Evolutionary conservation across 306 rosid genomes (phyloP).

Genomic region (Luffa acutangula): DNA sequence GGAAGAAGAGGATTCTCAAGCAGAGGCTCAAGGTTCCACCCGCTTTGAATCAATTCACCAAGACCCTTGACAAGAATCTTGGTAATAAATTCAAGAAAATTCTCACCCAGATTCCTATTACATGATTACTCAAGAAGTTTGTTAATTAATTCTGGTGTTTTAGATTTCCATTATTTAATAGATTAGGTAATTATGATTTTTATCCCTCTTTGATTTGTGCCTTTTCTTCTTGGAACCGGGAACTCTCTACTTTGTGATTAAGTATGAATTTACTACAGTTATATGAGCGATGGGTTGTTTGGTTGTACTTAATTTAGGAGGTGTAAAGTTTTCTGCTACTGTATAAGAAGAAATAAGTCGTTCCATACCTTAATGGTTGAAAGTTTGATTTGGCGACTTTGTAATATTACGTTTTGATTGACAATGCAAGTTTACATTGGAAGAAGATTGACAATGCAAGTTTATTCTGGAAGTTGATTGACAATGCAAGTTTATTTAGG

Average conservation of each 20-base stretch:
- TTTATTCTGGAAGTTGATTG: not conserved
- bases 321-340: not conserved
- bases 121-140: not conserved
- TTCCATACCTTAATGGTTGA: not conserved
- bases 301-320: not conserved
- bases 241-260: not conserved
- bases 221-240: not conserved
- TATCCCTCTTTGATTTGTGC: not conserved
- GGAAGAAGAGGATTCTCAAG: constrained; percentile 56
- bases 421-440: not conserved
- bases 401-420: not conserved
- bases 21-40: constrained; percentile 72
- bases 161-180: not conserved
- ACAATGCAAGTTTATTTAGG: not conserved
- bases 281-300: not conserved
- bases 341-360: not conserved
- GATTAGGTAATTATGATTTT: not conserved
- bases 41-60: constrained; percentile 52
- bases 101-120: not conserved
- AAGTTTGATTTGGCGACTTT: not conserved
- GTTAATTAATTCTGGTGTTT: not conserved
- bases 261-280: not conserved
- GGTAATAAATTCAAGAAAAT: constrained; percentile 16
- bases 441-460: not conserved
- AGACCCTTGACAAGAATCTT: constrained; percentile 47